These are phyloP conservation scores for Cucurbita argyrosperma DNA, from an alignment of 306 rosid genomes.

Conservation along the genomic window DNA sequence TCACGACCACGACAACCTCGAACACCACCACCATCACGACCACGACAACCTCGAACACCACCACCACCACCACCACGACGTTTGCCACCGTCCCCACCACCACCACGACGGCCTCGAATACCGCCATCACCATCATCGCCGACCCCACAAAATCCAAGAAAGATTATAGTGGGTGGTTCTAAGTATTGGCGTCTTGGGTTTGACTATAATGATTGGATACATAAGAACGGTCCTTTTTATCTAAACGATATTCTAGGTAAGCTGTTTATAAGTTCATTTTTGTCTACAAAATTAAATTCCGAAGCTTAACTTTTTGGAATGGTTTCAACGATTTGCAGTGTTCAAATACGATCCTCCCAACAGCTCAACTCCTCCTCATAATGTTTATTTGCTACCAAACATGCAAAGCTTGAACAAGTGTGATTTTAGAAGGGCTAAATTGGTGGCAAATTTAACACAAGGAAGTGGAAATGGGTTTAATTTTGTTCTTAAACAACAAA, in stretches of 20 bases:
- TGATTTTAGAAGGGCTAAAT: conserved; percentile 26
- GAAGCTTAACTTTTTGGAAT: background rate
- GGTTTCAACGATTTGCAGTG: conserved; percentile 17
- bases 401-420: conserved; percentile 34
- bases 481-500: conserved; percentile 32
- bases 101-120: background rate
- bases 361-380: conserved; percentile 29
- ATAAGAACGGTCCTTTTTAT: conserved; percentile 33
- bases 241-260: conserved; percentile 50
- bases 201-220: conserved; percentile 41
- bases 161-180: conserved; percentile 42
- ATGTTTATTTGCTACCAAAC: conserved; percentile 12
- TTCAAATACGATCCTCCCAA: conserved; percentile 61
- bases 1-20: background rate
- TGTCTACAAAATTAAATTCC: background rate
- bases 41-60: background rate
- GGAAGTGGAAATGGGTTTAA: conserved; percentile 35
- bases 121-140: background rate
- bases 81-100: background rate
- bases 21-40: background rate
- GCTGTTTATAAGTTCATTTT: background rate
- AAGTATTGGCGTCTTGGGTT: conserved; percentile 38
- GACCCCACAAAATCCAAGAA: background rate
- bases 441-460: conserved; percentile 22
- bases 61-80: background rate